Evolutionary conservation across 1,284 basidiomycete species (phyloP).

Genomic region (Sporisorium graminicola): DNA sequence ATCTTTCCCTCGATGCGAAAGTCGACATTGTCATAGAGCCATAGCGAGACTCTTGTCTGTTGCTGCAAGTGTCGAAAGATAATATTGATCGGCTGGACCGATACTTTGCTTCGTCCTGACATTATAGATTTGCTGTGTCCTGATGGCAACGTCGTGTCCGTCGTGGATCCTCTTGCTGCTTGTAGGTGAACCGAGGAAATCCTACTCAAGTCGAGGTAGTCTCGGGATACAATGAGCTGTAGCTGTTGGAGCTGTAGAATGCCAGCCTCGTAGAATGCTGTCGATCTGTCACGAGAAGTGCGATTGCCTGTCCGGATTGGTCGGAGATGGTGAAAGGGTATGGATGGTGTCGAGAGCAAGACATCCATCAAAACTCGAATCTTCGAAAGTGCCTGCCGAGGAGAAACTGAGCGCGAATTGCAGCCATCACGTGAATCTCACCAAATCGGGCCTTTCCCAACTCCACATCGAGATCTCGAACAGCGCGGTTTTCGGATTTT

Average conservation of each 20-base stretch:
- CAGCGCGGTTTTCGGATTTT: slow-evolving; percentile 7
- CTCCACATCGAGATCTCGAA: slow-evolving; percentile 7
- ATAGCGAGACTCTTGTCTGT: slow-evolving; percentile 88
- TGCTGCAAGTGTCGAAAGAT: slow-evolving; percentile 99
- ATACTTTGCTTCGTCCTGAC: slow-evolving; percentile 57
- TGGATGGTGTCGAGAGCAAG: slow-evolving; percentile 17
- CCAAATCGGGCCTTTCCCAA: slow-evolving; percentile 4
- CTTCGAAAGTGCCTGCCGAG: slow-evolving; percentile 10
- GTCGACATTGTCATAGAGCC: slow-evolving; percentile 97
- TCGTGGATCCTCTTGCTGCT: not conserved
- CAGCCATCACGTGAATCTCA: slow-evolving; percentile 25
- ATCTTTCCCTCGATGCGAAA: slow-evolving; percentile 97
- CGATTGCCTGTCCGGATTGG: not conserved
- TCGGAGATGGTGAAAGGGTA: no score
- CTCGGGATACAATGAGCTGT: not conserved
- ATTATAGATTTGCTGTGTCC: slow-evolving; percentile 15
- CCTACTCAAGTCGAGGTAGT: not conserved
- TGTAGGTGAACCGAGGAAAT: not conserved
- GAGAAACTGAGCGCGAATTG: slow-evolving; percentile 11
- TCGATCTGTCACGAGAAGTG: no score
- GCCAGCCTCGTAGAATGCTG: not conserved
- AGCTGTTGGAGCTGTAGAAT: not conserved
- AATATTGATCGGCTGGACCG: slow-evolving; percentile 77
- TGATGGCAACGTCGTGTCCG: not conserved
- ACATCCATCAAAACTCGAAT: slow-evolving; percentile 9